Evolutionary conservation across 495 filamentous ascomycete species (phyloP).

Genomic region (Aspergillus olivimuriae): DNA sequence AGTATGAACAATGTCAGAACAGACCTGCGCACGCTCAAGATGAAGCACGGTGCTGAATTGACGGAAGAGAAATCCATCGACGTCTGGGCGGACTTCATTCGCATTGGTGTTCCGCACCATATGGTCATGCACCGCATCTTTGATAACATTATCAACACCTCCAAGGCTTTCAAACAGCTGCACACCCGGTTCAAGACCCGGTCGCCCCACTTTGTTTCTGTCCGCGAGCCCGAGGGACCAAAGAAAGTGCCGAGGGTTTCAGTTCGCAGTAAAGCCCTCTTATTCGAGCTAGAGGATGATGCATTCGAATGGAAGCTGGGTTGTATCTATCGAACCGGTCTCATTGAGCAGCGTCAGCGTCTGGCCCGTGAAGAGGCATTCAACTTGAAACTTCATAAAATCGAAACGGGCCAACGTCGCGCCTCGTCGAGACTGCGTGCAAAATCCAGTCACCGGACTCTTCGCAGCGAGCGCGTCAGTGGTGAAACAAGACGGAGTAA

Average conservation of each 20-base stretch:
- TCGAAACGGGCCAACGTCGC: slow-evolving; percentile 56
- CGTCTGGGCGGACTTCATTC: slow-evolving; percentile 75
- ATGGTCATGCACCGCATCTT: slow-evolving; percentile 85
- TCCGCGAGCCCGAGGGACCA: slow-evolving; percentile 74
- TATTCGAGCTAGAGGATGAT: slow-evolving; percentile 92
- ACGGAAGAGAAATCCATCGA: slow-evolving; percentile 80
- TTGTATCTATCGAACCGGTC: slow-evolving; percentile 80
- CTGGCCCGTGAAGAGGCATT: slow-evolving; percentile 88
- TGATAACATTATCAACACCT: slow-evolving; percentile 83
- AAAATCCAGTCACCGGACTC: slow-evolving; percentile 41
- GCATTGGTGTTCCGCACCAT: slow-evolving; percentile 88
- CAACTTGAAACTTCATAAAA: slow-evolving; percentile 74
- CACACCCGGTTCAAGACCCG: slow-evolving; percentile 84
- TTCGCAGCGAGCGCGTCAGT: slow-evolving; percentile 39
- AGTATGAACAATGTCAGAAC: slow-evolving; percentile 74
- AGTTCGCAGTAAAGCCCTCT: slow-evolving; percentile 67
- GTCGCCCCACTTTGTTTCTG: slow-evolving; percentile 78
- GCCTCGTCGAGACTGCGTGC: slow-evolving; percentile 46
- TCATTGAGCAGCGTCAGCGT: slow-evolving; percentile 83
- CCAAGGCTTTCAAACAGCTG: slow-evolving; percentile 82
- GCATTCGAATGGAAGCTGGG: slow-evolving; percentile 96
- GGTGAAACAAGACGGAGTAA: slow-evolving; percentile 46
- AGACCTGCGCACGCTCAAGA: slow-evolving; percentile 69
- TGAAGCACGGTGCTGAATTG: slow-evolving; percentile 54
- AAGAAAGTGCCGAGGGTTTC: slow-evolving; percentile 82